Conservation (phyloP, 495 filamentous ascomycete genomes). For the Daldinia childiae region DNA sequence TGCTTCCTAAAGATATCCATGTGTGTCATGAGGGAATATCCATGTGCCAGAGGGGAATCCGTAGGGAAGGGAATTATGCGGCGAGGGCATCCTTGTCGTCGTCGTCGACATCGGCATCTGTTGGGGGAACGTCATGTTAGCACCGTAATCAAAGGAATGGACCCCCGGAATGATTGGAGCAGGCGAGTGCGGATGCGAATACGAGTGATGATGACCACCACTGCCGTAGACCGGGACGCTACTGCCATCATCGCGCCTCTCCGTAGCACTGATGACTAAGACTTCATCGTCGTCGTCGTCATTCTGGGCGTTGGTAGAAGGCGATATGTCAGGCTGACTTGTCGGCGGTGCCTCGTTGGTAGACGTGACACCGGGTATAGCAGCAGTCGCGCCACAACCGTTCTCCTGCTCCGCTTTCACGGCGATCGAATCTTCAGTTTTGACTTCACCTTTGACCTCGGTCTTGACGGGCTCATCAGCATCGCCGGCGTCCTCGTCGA, state of each 20-base stretch:
- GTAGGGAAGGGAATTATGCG: slow-evolving; percentile 39
- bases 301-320: slow-evolving; percentile 27
- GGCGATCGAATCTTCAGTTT: slow-evolving; percentile 44
- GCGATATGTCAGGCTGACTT: slow-evolving; percentile 25
- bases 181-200: slow-evolving; percentile 37
- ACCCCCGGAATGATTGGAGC: slow-evolving; percentile 40
- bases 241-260: slow-evolving; percentile 32
- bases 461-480: slow-evolving; percentile 48
- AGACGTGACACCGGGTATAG: slow-evolving; percentile 9
- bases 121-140: slow-evolving; percentile 44
- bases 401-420: slow-evolving; percentile 46
- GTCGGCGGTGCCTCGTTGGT: slow-evolving; percentile 15
- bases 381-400: slow-evolving; percentile 15
- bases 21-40: slow-evolving; percentile 40
- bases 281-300: slow-evolving; percentile 44
- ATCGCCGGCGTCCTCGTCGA: slow-evolving; percentile 48
- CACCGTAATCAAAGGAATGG: slow-evolving; percentile 43
- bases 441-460: slow-evolving; percentile 49
- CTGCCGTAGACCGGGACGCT: slow-evolving; percentile 8
- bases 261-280: slow-evolving; percentile 41
- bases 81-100: slow-evolving; percentile 6
- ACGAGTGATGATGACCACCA: slow-evolving; percentile 35
- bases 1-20: slow-evolving; percentile 41
- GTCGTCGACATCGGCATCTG: slow-evolving; percentile 32
- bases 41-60: slow-evolving; percentile 35